These are phyloP conservation scores for Cyclostephanos tholiformis DNA, from an alignment of 108 stramenopile genomes.

Conservation along the genomic window DNA sequence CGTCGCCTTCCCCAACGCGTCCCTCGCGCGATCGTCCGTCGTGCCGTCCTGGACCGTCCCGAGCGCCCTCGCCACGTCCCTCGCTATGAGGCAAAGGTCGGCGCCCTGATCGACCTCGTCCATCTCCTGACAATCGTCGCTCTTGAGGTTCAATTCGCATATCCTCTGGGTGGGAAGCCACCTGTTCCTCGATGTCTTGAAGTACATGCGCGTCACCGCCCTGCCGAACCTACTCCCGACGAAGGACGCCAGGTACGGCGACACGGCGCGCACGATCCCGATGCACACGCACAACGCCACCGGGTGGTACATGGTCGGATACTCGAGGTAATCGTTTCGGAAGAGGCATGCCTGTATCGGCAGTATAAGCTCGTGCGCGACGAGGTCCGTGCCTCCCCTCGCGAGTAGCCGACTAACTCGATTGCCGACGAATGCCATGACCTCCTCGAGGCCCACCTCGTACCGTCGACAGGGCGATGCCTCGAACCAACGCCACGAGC, in stretches of 20 bases:
- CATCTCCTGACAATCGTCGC: conserved; percentile 64
- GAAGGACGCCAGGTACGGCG: conserved; percentile 57
- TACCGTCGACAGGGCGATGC: conserved; percentile 57
- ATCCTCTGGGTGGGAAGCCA: conserved; percentile 67
- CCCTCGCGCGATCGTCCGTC: conserved; percentile 13
- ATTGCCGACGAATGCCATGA: conserved; percentile 80
- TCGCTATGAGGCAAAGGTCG: conserved; percentile 54
- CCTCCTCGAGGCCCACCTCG: conserved; percentile 62
- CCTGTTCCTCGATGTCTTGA: conserved; percentile 47
- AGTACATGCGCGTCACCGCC: conserved; percentile 54
- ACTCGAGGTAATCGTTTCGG: conserved; percentile 34
- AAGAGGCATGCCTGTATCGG: conserved; percentile 50
- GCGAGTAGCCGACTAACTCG: conserved; percentile 60
- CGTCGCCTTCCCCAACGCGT: conserved; percentile 10
- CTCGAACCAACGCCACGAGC: conserved; percentile 61
- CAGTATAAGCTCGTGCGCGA: conserved; percentile 45
- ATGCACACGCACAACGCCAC: conserved; percentile 56
- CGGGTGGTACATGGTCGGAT: conserved; percentile 50
- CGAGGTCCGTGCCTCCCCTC: conserved; percentile 43
- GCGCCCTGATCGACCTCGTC: conserved; percentile 61
- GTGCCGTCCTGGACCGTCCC: conserved; percentile 44
- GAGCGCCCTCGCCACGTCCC: conserved; percentile 61
- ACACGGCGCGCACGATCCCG: conserved; percentile 50
- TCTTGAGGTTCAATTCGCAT: conserved; percentile 51
- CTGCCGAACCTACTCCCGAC: conserved; percentile 69